Base-by-base conservation (phyloP, 768 basidiomycete genomes). In the Paxillus involutus region DNA sequence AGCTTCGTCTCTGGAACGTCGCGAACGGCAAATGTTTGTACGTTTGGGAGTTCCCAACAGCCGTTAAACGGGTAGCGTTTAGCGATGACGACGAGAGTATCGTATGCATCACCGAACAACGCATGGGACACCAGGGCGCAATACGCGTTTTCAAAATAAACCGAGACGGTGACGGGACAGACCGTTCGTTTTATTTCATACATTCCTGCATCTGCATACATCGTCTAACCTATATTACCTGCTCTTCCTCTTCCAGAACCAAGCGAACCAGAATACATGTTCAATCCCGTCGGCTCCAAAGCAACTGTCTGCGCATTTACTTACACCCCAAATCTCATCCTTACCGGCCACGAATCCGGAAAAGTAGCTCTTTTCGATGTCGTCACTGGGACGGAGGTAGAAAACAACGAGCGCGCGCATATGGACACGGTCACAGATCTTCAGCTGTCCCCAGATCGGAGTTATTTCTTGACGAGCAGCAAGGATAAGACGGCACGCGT, bases 21-120 rank as follows among this genome's bases (percentile, higher is more conserved):
- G 75, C 83, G 47, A 89, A 87, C 4, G 97, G 96, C 54, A 93
- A 97, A 73, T 94, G 92, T 66, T 78, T 99, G 29, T 91, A 86
- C 69, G 88, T 83, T 3, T 99, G 97, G 97, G 96, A 98, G 71
- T 98, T 97, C 80, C 91, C 91, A 35, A 98, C 96, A 0, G 97
- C 97, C 5, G 91, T 99, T 62, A 98, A 98, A 80, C 80, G 96
- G 43, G 96, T 98, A 21, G 83, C 86, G 7, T 98, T 96, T 79
- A 93, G 83, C 71, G 89, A 90, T 52, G 86, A 91, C 62, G 91
- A 89, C 66, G 80, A 83, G 21, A 82, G 84, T 63, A 77, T 98
- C 33, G 87, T 98, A 24, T 94, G 91, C 66, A 91, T 98, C 63
- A 98, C 97, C 2, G 97, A 98, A 73, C 94, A 97, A 74, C 88